Percentiles rank a stretch among this genome's conserved stretches.
These are phyloP conservation scores for Eucalyptus polybractea DNA, from an alignment of 345 rosid species.

Conservation along the genomic window DNA sequence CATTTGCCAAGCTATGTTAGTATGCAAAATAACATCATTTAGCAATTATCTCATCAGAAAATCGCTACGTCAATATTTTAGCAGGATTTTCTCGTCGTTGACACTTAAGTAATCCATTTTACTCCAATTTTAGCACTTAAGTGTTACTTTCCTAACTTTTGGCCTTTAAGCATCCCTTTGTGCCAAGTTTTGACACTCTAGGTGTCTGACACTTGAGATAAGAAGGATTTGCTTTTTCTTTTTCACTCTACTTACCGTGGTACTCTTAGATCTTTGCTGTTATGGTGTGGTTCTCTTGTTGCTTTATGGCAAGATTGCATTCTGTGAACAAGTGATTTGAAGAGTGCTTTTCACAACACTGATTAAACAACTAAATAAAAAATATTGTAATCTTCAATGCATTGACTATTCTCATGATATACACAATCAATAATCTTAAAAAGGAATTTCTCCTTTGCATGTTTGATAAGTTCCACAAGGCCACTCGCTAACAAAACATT, in stretches of 20 bases:
- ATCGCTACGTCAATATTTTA: accelerated
- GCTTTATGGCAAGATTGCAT: not conserved
- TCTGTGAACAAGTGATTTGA: not conserved
- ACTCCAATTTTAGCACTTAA: no score
- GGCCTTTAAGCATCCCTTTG: accelerated
- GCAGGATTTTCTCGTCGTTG: accelerated
- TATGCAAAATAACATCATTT: no score
- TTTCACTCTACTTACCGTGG: not conserved
- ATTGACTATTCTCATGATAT: not conserved
- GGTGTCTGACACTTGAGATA: accelerated
- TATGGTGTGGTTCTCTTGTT: not conserved
- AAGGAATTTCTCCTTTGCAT: not conserved
- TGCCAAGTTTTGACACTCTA: no score
- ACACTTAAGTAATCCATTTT: no score
- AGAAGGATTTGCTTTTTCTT: not conserved
- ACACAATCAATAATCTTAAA: not conserved
- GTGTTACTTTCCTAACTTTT: no score
- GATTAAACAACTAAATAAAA: no score
- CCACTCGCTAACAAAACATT: not conserved
- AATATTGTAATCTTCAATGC: not conserved
- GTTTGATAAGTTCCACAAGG: not conserved
- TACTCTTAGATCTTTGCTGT: not conserved
- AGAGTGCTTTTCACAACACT: not conserved
- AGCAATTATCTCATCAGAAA: accelerated
- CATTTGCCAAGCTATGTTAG: no score